These are phyloP conservation scores for Panicum miliaceum DNA, from an alignment of 176 grass and related monocot species.

Conservation along the genomic window DNA sequence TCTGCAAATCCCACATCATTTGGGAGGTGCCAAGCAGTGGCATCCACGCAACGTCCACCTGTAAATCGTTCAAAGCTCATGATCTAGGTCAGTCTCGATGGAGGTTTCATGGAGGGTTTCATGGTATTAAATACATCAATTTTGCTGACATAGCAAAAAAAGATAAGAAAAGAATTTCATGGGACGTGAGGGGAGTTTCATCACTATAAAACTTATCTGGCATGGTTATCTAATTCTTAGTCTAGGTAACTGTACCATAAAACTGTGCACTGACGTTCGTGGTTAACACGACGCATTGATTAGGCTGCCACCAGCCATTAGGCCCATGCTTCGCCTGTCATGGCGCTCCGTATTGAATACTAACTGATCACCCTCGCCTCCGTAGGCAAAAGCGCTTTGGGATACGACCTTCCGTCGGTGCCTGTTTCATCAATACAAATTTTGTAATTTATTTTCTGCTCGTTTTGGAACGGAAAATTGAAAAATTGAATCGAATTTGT, in stretches of 20 bases:
- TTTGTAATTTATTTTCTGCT: background rate
- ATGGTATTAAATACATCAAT: too few species aligned
- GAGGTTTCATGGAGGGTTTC: too few species aligned
- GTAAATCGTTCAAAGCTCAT: slow-evolving; percentile 30
- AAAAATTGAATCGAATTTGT: background rate
- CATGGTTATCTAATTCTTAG: too few species aligned
- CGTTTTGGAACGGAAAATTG: background rate
- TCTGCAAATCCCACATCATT: background rate
- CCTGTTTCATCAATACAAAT: background rate
- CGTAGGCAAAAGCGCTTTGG: background rate
- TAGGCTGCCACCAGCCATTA: background rate
- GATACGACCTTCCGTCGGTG: background rate
- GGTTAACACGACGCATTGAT: slow-evolving; percentile 15
- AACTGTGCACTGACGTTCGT: too few species aligned
- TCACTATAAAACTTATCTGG: too few species aligned
- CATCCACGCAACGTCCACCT: slow-evolving; percentile 33
- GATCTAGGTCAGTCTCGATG: too few species aligned
- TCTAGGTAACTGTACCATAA: too few species aligned
- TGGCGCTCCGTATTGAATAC: background rate
- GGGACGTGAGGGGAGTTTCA: too few species aligned
- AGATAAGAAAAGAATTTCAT: too few species aligned
- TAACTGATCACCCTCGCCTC: background rate
- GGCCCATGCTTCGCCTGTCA: slow-evolving; percentile 22
- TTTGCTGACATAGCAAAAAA: too few species aligned
- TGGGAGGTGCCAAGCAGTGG: slow-evolving; percentile 6